A percentile compares a stretch with the other conserved stretches of the same genome.
Conservation (phyloP, 2,329 filamentous ascomycete genomes). For the Stylonectria norvegica region DNA sequence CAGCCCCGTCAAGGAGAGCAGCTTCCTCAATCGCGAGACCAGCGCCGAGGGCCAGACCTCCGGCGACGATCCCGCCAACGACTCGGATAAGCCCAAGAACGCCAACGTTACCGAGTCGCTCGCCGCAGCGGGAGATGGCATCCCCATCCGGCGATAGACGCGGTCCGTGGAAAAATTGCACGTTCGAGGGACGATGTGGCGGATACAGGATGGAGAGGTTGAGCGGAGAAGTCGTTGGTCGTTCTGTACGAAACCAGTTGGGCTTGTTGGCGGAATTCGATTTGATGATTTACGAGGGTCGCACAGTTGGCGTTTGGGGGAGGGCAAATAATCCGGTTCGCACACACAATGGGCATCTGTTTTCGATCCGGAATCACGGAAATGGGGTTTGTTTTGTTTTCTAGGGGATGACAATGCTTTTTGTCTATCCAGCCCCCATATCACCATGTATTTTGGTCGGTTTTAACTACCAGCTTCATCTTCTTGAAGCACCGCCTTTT, state of each 20-base stretch:
- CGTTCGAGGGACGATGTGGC: too few relatives aligned
- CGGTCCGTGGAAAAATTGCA: neutral
- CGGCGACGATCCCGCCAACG: slow-evolving; percentile 15
- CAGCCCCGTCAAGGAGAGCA: slow-evolving; percentile 87
- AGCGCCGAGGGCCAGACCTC: slow-evolving; percentile 55
- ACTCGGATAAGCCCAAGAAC: slow-evolving; percentile 39
- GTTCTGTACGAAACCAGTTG: slow-evolving; percentile 15
- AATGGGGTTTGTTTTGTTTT: slow-evolving; percentile 19
- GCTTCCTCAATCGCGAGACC: slow-evolving; percentile 79
- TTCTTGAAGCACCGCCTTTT: slow-evolving; percentile 1
- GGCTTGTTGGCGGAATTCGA: slow-evolving; percentile 19
- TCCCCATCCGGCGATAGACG: slow-evolving; percentile 60
- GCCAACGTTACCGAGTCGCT: slow-evolving; percentile 21
- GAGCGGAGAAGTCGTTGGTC: slow-evolving; percentile 3
- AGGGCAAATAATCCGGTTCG: slow-evolving; percentile 25
- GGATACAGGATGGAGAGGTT: slow-evolving; percentile 1
- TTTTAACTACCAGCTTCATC: slow-evolving; percentile 1
- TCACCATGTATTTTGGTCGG: slow-evolving; percentile 10
- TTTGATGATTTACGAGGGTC: slow-evolving; percentile 30
- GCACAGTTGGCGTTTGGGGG: slow-evolving; percentile 30
- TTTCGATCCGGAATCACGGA: slow-evolving; percentile 20
- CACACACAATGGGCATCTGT: slow-evolving; percentile 20
- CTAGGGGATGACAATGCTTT: slow-evolving; percentile 1
- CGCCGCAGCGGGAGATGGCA: slow-evolving; percentile 37
- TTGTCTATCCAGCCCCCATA: slow-evolving; percentile 3